A percentile compares a stretch with the other conserved stretches of the same genome.
Conservation (phyloP, 2,329 filamentous ascomycete genomes). For the Calcarisporium arbuscula region DNA sequence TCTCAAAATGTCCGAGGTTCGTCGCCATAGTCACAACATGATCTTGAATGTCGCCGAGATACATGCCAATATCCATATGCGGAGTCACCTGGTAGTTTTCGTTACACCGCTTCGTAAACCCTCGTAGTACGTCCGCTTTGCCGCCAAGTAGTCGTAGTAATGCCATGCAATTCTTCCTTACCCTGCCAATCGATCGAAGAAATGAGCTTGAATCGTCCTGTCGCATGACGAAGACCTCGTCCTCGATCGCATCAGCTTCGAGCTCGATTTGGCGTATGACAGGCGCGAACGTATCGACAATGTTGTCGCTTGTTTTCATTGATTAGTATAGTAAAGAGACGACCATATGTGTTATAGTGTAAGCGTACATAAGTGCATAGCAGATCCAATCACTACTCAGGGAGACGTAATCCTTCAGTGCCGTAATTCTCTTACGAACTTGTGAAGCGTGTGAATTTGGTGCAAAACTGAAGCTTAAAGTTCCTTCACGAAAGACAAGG, state of each 20-base stretch:
- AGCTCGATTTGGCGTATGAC: constrained; percentile 80
- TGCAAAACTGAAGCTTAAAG: constrained; percentile 88
- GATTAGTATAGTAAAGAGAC: too few relatives aligned
- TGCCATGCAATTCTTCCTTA: constrained; percentile 91
- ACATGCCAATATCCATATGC: constrained; percentile 92
- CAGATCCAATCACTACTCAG: constrained; percentile 98
- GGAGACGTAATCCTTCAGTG: constrained; percentile 89
- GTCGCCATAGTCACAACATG: constrained; percentile 99
- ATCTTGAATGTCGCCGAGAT: constrained; percentile 95
- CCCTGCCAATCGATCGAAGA: constrained; percentile 78
- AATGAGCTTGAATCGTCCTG: constrained; percentile 85
- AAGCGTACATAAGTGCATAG: constrained; percentile 84
- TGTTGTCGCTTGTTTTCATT: constrained; percentile 69
- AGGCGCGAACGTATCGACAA: constrained; percentile 91
- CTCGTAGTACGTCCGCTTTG: constrained; percentile 96
- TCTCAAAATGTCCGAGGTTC: constrained; percentile 91
- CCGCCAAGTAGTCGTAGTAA: constrained; percentile 88
- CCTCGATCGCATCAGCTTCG: constrained; percentile 89
- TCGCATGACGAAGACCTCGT: constrained; percentile 87
- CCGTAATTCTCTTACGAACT: constrained; percentile 85
- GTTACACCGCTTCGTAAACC: constrained; percentile 98
- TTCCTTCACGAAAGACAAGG: constrained; percentile 91
- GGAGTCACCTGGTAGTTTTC: constrained; percentile 94
- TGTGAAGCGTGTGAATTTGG: constrained; percentile 82
- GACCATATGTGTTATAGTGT: constrained; percentile 16